These are phyloP conservation scores for Salix arbutifolia DNA, from an alignment of 345 rosid species.

Conservation along the genomic window DNA sequence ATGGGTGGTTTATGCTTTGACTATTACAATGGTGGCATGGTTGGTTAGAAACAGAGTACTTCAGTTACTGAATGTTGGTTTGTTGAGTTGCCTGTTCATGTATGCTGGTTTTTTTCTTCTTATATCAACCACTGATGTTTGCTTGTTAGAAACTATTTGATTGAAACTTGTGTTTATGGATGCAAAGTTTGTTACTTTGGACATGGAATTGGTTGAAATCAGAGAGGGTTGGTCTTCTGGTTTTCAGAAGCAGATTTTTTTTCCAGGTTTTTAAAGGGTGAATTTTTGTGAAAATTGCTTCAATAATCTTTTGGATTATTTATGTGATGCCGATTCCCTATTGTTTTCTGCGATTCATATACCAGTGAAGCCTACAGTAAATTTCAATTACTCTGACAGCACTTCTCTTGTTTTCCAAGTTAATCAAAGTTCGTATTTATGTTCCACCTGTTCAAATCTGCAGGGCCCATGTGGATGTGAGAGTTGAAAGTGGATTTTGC, in stretches of 20 bases:
- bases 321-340: background rate
- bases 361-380: background rate
- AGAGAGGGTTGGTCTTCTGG: background rate
- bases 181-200: background rate
- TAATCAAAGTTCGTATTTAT: background rate
- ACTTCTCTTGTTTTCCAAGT: background rate
- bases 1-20: background rate
- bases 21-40: background rate
- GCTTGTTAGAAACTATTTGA: background rate
- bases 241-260: background rate
- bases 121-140: background rate
- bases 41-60: background rate
- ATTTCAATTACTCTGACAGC: background rate
- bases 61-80: background rate
- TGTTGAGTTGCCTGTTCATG: background rate
- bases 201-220: background rate
- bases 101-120: no score
- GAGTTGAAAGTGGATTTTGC: constrained; percentile 6
- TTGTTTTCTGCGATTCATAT: background rate
- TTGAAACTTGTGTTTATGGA: background rate
- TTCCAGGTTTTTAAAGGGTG: background rate
- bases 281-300: background rate
- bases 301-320: background rate
- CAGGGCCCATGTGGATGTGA: background rate
- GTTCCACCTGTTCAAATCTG: constrained; percentile 2